These are phyloP conservation scores for Neckera pumila DNA, from an alignment of 225 moss, liverwort and hornwort species.

Conservation along the genomic window DNA sequence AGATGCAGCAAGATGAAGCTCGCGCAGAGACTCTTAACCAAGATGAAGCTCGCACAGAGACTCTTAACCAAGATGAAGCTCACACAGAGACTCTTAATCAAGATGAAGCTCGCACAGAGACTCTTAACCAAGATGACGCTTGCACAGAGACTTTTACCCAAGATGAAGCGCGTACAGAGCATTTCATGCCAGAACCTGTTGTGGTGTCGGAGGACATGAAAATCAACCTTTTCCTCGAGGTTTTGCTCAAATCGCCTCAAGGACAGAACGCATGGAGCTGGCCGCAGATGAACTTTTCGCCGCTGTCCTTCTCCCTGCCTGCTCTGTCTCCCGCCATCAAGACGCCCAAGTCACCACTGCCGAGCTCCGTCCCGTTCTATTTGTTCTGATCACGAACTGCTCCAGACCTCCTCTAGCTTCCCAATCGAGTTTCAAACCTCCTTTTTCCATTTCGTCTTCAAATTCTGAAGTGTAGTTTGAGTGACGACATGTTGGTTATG, in stretches of 20 bases:
- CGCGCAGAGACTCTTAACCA: neutral
- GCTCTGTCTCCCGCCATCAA: constrained; percentile 17
- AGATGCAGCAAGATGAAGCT: neutral
- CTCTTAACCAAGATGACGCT: neutral
- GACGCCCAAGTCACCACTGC: constrained; percentile 17
- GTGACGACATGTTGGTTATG: neutral
- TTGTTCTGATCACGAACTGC: neutral
- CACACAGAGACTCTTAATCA: neutral
- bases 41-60: neutral
- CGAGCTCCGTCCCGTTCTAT: constrained; percentile 21
- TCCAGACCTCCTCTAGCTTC: neutral
- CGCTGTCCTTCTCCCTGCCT: constrained; percentile 14
- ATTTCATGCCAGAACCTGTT: neutral
- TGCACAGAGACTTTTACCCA: neutral
- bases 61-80: neutral
- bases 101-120: neutral
- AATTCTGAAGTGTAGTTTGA: neutral
- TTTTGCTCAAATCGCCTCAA: constrained; percentile 19
- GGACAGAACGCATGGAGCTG: constrained; percentile 17
- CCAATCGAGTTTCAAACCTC: neutral
- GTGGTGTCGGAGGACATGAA: constrained; percentile 3
- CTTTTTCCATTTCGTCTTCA: neutral
- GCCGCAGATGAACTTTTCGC: constrained; percentile 28
- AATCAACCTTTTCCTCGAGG: constrained; percentile 12
- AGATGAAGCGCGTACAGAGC: neutral